These are phyloP conservation scores for Papiliotrema fonsecae DNA, from an alignment of 1,284 basidiomycete species.

Conservation along the genomic window DNA sequence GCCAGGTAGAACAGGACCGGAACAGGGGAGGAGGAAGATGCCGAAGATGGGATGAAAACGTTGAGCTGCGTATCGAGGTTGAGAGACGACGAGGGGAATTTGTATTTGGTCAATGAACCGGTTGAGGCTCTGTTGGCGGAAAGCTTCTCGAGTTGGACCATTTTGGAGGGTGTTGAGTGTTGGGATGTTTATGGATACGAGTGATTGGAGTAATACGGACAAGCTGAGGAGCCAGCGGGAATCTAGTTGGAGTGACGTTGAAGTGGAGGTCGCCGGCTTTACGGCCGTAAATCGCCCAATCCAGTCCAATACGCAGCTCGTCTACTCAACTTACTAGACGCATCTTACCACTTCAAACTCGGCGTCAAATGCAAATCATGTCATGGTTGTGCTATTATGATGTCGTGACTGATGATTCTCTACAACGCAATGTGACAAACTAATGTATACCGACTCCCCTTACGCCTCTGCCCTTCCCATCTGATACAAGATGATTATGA, in stretches of 20 bases:
- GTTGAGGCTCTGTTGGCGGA: slow-evolving; percentile 73
- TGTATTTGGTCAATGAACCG: slow-evolving; percentile 79
- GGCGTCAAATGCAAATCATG: too few species aligned
- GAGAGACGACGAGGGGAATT: slow-evolving; percentile 71
- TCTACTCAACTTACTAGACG: too few species aligned
- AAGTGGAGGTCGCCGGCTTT: too few species aligned
- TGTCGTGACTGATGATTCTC: not conserved
- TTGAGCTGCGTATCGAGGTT: slow-evolving; percentile 80
- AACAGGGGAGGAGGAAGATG: slow-evolving; percentile 55
- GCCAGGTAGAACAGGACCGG: slow-evolving; percentile 87
- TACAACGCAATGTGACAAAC: not conserved
- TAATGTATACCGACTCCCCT: too few species aligned
- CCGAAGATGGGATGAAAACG: slow-evolving; percentile 74
- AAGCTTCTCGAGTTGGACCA: slow-evolving; percentile 58
- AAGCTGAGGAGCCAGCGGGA: not conserved
- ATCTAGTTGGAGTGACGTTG: not conserved
- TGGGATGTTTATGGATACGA: too few species aligned
- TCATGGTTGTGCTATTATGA: not conserved
- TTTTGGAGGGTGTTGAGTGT: too few species aligned
- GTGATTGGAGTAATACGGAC: not conserved
- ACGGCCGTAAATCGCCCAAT: too few species aligned
- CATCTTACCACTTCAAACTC: too few species aligned
- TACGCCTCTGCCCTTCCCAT: too few species aligned
- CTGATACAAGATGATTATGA: too few species aligned
- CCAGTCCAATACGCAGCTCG: too few species aligned